Base-by-base conservation (phyloP, 139 green algal genomes). In the Zygnema circumcarinatum region DNA sequence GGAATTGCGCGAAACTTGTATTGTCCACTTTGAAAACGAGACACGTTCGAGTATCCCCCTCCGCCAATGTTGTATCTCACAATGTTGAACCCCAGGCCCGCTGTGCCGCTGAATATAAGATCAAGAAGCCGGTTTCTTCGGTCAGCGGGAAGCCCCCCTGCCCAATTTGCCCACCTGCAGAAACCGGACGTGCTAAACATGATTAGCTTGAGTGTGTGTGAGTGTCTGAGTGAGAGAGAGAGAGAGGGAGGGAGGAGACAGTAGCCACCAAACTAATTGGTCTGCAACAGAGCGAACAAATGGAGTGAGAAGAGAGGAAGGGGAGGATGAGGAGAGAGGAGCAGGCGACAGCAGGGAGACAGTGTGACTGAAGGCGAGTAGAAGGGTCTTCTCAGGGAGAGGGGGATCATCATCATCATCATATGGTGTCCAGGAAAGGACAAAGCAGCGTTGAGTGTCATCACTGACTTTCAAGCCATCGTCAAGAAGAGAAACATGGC, bases 41-140 rank as follows among this genome's bases (percentile, higher is more conserved):
- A 7, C 11, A 38, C 16, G 16, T 7, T 3, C 7, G 69, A 3
- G 16, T 41, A 52, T 11, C 36, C 35, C 53, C 38, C 67, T 35
- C 76, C 88, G 0, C 88, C 88, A 54, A 92, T 85, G 42, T 91
- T 91, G 81, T 91, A 91, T 36, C 89, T 67, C 21, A 62, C 78
- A 36, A 91, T 87, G 56, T 91, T 72, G 7, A 92, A 16, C 32
- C 89, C 89, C 39, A 92, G 41, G 32, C 89, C 89, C 74, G 32
- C 40, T 3, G 78, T 52, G 36, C 32, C 25, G 54, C 88, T 53
- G 56, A 92, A 92, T 1, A 92, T 38, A 53, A 91, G 79, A 33
- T 92, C 89, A 2, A 74, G 33, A 1, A 92, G 20, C 20, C 38
- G 41, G 35, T 39, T 16, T 22, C 69, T 3, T 16, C 7, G 3